Percentiles rank a stretch among this genome's conserved stretches.
Conservation (phyloP, 2,329 filamentous ascomycete genomes). For the Thelonectria olida region DNA sequence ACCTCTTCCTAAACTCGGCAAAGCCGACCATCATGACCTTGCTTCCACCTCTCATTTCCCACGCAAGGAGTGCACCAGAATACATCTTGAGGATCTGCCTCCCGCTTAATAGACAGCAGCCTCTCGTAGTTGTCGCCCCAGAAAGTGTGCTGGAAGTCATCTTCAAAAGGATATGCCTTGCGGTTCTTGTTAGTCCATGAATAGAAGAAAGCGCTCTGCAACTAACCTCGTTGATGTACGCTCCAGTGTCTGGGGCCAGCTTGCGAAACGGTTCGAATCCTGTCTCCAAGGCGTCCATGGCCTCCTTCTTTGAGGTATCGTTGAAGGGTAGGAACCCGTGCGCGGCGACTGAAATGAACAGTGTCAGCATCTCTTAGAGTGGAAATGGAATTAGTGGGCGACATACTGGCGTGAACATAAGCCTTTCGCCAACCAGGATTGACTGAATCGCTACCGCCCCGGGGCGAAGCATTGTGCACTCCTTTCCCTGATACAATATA, state of each 20-base stretch:
- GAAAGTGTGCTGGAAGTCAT: conserved; percentile 51
- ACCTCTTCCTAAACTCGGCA: conserved; percentile 29
- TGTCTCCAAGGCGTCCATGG: conserved; percentile 38
- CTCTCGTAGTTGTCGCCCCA: conserved; percentile 57
- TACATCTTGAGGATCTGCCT: conserved; percentile 56
- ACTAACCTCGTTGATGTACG: conserved; percentile 58
- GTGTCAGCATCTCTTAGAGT: background rate
- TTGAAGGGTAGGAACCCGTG: conserved; percentile 45
- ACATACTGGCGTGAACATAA: conserved; percentile 53
- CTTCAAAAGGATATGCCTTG: conserved; percentile 49
- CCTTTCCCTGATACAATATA: conserved; percentile 57
- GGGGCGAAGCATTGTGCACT: conserved; percentile 52
- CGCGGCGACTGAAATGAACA: conserved; percentile 34
- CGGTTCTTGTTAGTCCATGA: fast-evolving
- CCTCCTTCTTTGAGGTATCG: conserved; percentile 37
- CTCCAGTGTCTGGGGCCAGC: conserved; percentile 52
- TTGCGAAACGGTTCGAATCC: conserved; percentile 48
- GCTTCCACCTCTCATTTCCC: conserved; percentile 53
- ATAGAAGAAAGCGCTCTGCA: fast-evolving
- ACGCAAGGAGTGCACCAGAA: conserved; percentile 61
- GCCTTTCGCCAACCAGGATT: conserved; percentile 62
- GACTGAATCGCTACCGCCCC: conserved; percentile 56
- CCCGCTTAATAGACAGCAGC: conserved; percentile 54
- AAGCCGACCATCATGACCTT: conserved; percentile 35
- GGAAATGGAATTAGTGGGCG: conserved; percentile 28